A percentile compares a stretch with the other conserved stretches of the same genome.
Evolutionary conservation across 2,329 filamentous ascomycete species (phyloP).

Genomic region (Xylariaceae sp.): DNA sequence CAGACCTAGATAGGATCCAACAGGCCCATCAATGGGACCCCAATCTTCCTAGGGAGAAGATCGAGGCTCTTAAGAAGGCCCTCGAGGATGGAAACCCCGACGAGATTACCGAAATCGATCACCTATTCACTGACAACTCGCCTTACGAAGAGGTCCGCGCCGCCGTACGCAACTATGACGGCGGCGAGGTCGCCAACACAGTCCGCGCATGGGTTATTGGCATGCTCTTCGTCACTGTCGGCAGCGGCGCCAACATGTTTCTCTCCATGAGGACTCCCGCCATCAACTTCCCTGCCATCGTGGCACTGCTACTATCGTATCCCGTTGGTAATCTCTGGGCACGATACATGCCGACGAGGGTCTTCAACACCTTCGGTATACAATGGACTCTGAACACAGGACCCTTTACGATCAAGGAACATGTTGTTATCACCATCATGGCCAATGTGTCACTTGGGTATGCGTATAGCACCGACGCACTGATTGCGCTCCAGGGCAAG

Average conservation of each 20-base stretch:
- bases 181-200: constrained; percentile 40
- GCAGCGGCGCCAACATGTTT: constrained; percentile 37
- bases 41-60: constrained; percentile 32
- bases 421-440: constrained; percentile 43
- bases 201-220: constrained; percentile 43
- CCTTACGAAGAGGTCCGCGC: constrained; percentile 39
- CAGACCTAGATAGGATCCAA: constrained; percentile 30
- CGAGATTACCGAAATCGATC: constrained; percentile 31
- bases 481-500: constrained; percentile 38
- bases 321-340: constrained; percentile 43
- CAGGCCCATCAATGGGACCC: constrained; percentile 34
- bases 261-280: constrained; percentile 33
- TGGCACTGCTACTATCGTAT: constrained; percentile 40
- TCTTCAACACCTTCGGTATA: constrained; percentile 40
- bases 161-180: constrained; percentile 43
- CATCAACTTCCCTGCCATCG: constrained; percentile 36
- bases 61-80: constrained; percentile 30
- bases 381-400: constrained; percentile 42
- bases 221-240: constrained; percentile 40
- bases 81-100: constrained; percentile 29
- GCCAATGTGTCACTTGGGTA: constrained; percentile 38
- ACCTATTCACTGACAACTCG: constrained; percentile 34
- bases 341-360: constrained; percentile 36
- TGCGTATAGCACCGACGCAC: constrained; percentile 38
- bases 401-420: constrained; percentile 45